phyloP scores from a whole-genome alignment of 805 yeast genomes.

The Candida michaelii region DNA sequence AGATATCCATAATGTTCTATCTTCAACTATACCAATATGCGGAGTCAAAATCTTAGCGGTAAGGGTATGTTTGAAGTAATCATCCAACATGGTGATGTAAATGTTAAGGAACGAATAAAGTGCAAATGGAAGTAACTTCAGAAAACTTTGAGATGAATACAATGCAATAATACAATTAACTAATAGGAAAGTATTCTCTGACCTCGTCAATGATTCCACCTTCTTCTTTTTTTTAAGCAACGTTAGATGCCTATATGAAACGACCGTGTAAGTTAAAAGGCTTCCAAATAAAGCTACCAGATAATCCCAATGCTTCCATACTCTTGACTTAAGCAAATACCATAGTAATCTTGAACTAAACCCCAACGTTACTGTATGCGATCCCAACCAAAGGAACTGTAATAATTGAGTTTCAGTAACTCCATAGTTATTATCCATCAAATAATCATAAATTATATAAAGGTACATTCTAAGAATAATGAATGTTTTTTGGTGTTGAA shows the following conservation, averaged over 20 bases:
- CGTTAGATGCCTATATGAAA: slow-evolving; percentile 18
- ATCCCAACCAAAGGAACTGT: slow-evolving; percentile 13
- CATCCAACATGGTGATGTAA: slow-evolving; percentile 18
- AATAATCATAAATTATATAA: slow-evolving; percentile 1
- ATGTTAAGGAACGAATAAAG: slow-evolving; percentile 31
- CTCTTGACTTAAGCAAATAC: not conserved
- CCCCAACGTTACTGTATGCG: slow-evolving; percentile 12
- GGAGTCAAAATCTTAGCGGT: slow-evolving; percentile 17
- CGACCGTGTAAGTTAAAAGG: slow-evolving; percentile 20
- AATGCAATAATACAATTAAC: slow-evolving; percentile 21
- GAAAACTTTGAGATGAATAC: slow-evolving; percentile 16
- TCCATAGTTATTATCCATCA: not conserved
- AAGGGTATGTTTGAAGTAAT: slow-evolving; percentile 17
- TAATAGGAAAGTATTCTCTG: slow-evolving; percentile 31
- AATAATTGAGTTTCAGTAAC: slow-evolving; percentile 4
- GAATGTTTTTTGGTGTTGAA: not conserved
- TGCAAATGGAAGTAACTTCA: slow-evolving; percentile 27
- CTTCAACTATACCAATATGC: slow-evolving; percentile 19
- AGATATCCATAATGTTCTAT: slow-evolving; percentile 2
- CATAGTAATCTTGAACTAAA: not conserved
- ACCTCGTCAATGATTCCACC: slow-evolving; percentile 19
- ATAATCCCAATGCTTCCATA: slow-evolving; percentile 10
- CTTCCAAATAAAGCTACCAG: slow-evolving; percentile 11
- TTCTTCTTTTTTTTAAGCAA: not conserved
- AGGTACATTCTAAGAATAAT: slow-evolving; percentile 1